Evolutionary conservation across 2,329 filamentous ascomycete species (phyloP), one percentile per base, ranked within the genome.

Genomic region (Juglanconis oblonga): DNA sequence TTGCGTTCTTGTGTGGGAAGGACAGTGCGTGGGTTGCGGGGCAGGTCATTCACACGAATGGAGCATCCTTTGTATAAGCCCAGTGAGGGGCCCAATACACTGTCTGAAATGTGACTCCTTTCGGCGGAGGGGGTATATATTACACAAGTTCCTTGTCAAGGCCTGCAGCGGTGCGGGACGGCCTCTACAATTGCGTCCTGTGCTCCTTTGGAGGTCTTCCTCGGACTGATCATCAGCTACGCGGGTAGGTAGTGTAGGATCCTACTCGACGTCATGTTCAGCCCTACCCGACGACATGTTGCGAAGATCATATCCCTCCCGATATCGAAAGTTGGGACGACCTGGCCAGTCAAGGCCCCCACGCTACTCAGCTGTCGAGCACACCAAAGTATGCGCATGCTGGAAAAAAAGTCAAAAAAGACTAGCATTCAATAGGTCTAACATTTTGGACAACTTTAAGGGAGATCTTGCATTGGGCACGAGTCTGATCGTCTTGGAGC

Each of bases 41-140:
- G 3, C 80, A 83, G 70, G 69, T 76, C 7, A 36, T 82, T 24
- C 68, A 72, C 54, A 75, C 76, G 3, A 82, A 81, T 71, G 79
- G 80, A 2, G 72, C 49, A 9, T 48, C 59, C 10, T 61, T 58
- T 50, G 55, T 61, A 5, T 58, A 40, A 44, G 17, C 3, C n/a
- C 32, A 14, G 24, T 14, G 14, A 24, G 8, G 11, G 14, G 29
- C 13, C 1, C 14, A 32, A 6, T 29, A 48, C 2, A 24, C 24
- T 24, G 24, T 24, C 24, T 24, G 24, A 24, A 24, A 2, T 24
- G 24, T 24, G 24, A 24, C 24, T 24, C 2, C 24, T 24, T 24
- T 24, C 24, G 24, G 24, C 24, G 24, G 24, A 24, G 24, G 24
- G 24, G 24, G 24, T 24, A 24, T 24, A 24, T 24, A 24, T 24